Base-by-base conservation (phyloP, 2,329 filamentous ascomycete genomes). In the Didymella keratinophila region DNA sequence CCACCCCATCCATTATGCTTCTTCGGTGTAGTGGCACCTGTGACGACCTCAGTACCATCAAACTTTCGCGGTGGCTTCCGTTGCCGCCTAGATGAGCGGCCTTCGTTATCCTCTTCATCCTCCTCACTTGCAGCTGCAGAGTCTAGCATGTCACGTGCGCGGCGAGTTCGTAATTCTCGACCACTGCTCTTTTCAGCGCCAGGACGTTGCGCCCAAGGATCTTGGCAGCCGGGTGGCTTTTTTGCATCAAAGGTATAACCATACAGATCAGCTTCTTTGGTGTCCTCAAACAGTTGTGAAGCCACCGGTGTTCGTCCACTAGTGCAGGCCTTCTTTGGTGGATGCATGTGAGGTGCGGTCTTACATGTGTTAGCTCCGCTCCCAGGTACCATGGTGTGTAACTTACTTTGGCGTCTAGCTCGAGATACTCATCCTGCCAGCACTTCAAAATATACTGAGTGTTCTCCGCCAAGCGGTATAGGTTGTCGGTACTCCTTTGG, bases 261-360 rank as follows among this genome's bases (percentile, higher is more conserved):
- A 67, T 88, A 88, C 0, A 88, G 74, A 56, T 82, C 81, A 1
- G 86, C 81, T 74, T 88, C 86, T 63, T 87, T 87, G 72, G 82
- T 82, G 63, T 86, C 85, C 66, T 87, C 85, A 60, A 80, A 87
- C 2, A 84, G 70, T n/a, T 77, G 72, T 5, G 76, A 74, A 12
- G 79, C 75, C 25, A 81, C 67, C 11, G 84, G 81, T 20, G 78
- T 71, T 20, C 80, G 77, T 12, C 80, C 80, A 20, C 81, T 81
- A 56, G 80, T 80, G 28, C 78, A 79, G 8, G 82, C 78, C 61
- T 84, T 84, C 58, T 84, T 82, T 3, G 83, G 80, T 14, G 76
- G 75, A 41, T 81, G 78, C 56, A 80, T 78, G 68, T 85, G 82
- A 16, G 80, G 78, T 14, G 81, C 79, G 45, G 84, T 84, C 64